Evolutionary conservation across 2,329 filamentous ascomycete species (phyloP), one percentile per base, ranked within the genome.

Genomic region (Paecilomyces sp.): DNA sequence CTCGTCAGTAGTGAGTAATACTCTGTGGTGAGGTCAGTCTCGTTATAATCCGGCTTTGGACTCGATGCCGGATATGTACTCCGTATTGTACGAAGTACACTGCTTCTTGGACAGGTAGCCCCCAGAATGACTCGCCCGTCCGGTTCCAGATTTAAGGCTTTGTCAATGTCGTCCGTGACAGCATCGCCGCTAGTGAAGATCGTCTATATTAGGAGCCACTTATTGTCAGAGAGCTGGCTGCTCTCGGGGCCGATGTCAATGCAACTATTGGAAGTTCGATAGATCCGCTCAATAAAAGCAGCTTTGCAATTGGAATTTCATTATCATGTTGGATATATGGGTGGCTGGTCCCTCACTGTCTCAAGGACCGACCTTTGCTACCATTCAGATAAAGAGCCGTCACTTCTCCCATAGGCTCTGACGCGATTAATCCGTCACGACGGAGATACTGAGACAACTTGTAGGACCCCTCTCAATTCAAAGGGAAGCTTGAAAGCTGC

Each of bases 401-500:
- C n/a, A 18, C 15, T 18, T 47, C 36, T 41, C n/a, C 5, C 36
- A 41, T 41, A 41, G 15, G 15, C n/a, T 41, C n/a, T 15, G 36
- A 47, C 13, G 7, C 18, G 41, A 22, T 47, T 18, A 47, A 47
- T 8, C 13, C n/a, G n/a, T 9, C 41, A 47, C 18, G 18, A 8
- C 9, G 18, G 5, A 47, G 36, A 15, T 8, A 18, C 36, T 18
- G 36, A 15, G 22, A n/a, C n/a, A 6, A 6, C 25, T 2, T 18
- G n/a, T 9, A n/a, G 3, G n/a, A 47, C 41, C 9, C n/a, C n/a
- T 9, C 15, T 18, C 31, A 7, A 6, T 18, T 47, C n/a, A 47
- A 18, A 47, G n/a, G 18, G 41, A 47, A 22, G 41, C 41, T n/a
- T 47, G 8, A n/a, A 47, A 47, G n/a, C n/a, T 66, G 11, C 76